phyloP scores from a whole-genome alignment of 257 asterid species.

The Parsonsia alboflavescens region DNA sequence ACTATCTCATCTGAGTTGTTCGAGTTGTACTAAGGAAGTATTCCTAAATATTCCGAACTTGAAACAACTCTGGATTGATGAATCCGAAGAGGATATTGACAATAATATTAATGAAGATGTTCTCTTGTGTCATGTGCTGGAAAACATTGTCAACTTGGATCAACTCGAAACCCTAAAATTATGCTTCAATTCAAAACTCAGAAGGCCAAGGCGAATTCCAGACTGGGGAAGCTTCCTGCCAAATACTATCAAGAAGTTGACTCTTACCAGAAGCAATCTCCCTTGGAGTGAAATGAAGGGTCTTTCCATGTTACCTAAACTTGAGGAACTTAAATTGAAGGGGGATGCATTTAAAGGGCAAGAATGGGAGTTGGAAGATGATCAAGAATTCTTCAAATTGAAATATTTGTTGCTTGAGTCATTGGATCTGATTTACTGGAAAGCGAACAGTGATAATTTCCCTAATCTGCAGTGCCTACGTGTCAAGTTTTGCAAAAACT shows the following conservation, averaged over 20 bases:
- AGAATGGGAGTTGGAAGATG: slow-evolving; percentile 18
- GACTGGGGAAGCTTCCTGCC: background rate
- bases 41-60: background rate
- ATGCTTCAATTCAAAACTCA: background rate
- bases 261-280: slow-evolving; percentile 1
- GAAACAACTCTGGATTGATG: background rate
- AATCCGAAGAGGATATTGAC: background rate
- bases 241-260: slow-evolving; percentile 13
- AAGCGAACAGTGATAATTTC: background rate
- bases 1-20: background rate
- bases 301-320: slow-evolving; percentile 14
- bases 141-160: slow-evolving; percentile 5
- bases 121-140: background rate
- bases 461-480: background rate
- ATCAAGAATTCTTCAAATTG: slow-evolving; percentile 14
- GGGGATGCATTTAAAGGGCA: slow-evolving; percentile 11
- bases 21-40: background rate
- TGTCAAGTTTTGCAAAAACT: background rate
- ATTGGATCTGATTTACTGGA: background rate
- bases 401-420: slow-evolving; percentile 1
- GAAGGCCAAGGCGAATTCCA: slow-evolving; percentile 1
- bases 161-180: slow-evolving; percentile 10
- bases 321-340: slow-evolving; percentile 21
- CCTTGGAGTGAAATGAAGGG: slow-evolving; percentile 9
- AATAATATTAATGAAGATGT: background rate